phyloP scores from a whole-genome alignment of 331 rosid genomes.

The Telfairia occidentalis region DNA sequence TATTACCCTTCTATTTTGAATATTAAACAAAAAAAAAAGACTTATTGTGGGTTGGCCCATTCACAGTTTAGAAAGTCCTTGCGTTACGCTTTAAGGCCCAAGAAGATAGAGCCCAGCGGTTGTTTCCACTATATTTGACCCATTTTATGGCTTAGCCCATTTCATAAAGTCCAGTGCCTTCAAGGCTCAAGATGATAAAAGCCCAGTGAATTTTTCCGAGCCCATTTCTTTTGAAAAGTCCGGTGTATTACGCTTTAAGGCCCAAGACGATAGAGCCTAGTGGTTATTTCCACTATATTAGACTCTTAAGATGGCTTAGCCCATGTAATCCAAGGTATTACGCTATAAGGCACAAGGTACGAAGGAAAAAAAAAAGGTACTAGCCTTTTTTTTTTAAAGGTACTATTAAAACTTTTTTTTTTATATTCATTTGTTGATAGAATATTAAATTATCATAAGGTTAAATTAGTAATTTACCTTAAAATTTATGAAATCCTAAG shows the following conservation, averaged over 20 bases:
- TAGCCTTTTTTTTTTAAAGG: too few species aligned
- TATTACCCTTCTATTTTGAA: too few species aligned
- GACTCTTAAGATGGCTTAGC: not conserved
- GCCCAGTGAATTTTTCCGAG: not conserved
- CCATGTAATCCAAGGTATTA: too few species aligned
- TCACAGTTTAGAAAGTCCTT: not conserved
- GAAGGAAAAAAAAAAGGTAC: too few species aligned
- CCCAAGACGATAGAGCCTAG: not conserved
- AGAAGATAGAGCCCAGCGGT: not conserved
- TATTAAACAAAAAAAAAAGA: too few species aligned
- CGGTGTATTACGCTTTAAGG: not conserved
- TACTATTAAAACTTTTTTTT: too few species aligned
- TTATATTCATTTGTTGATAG: too few species aligned
- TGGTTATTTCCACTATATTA: not conserved
- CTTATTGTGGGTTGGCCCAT: too few species aligned
- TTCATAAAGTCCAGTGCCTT: not conserved
- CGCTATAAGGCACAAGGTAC: too few species aligned
- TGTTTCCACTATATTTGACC: not conserved
- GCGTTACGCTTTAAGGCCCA: not conserved
- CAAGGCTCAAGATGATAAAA: not conserved
- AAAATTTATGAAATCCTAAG: too few species aligned
- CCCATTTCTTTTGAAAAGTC: not conserved
- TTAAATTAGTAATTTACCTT: too few species aligned
- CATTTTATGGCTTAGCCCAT: not conserved
- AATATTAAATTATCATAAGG: too few species aligned